Evolutionary conservation across 257 asterid species (phyloP), one percentile per base, ranked within the genome.

Genomic region (Solanum dulcamara): DNA sequence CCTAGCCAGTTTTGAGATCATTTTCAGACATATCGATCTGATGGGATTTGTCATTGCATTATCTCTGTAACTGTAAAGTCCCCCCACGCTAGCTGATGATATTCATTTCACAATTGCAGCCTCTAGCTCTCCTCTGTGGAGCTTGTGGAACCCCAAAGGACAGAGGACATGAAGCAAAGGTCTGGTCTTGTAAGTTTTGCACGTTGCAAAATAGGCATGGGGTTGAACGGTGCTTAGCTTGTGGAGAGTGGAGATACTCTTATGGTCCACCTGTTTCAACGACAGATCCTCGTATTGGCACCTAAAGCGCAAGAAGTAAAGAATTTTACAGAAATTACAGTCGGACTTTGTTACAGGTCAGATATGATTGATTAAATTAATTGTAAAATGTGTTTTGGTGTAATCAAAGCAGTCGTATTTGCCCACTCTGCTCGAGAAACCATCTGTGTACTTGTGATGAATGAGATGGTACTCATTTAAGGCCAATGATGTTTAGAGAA

Each of bases 231-330:
- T 93, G 98, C 91, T 85, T 71, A 86, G 97, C 94, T 84, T 95
- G 98, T 88, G 98, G 94, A 64, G 96, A 93, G 88, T 94, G 98
- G 97, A 89, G 97, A 91, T 95, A 94, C 90, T 93, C 98, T 0
- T 94, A 94, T 20, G 98, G 97, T 53, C 93, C 98, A 42, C 97
- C 97, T 55, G 72, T 85, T 3, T 86, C 93, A 24, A 75, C 89
- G 20, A 80, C 22, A 2, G 91, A 91, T 84, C 92, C 94, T 40
- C 88, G 88, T 82, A 53, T 50, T 35, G 94, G 94, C 55, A 89
- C 90, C 55, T 93, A 90, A 91, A 84, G 42, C 80, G 12, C 30
- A 30, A 57, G 82, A 50, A 55, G 62, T 48, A 60, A 24, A 86
- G 51, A 81, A 85, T 57, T 51, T 8, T 46, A 68, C 20, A 17